phyloP scores from a whole-genome alignment of 108 stramenopile genomes.

The Nitzschia inconspicua region DNA sequence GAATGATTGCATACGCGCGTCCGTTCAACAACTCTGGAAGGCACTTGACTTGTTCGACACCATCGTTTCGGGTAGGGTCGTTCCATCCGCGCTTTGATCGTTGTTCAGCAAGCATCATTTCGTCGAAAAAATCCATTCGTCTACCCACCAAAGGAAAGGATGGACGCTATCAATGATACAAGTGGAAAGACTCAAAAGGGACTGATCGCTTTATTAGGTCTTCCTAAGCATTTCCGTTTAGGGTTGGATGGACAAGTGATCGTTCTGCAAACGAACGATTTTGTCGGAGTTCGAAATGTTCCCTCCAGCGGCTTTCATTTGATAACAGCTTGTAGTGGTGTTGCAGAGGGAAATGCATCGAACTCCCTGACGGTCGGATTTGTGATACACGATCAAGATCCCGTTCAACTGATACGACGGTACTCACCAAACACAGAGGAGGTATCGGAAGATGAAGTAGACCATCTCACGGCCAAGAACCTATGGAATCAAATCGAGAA shows the following conservation, averaged over 20 bases:
- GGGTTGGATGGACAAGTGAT: conserved; percentile 41
- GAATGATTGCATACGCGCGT: too few relatives aligned
- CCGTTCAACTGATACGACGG: conserved; percentile 42
- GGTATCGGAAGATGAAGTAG: conserved; percentile 55
- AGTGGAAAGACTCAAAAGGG: too few relatives aligned
- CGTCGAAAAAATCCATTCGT: too few relatives aligned
- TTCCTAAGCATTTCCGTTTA: conserved; percentile 35
- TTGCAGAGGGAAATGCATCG: background rate
- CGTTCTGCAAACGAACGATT: conserved; percentile 44
- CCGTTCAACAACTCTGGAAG: too few relatives aligned
- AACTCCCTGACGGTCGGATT: conserved; percentile 27
- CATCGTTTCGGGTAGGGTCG: too few relatives aligned
- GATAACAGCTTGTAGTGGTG: conserved; percentile 19
- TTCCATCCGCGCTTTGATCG: too few relatives aligned
- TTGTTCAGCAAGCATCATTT: too few relatives aligned
- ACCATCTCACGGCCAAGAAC: conserved; percentile 44
- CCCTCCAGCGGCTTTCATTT: conserved; percentile 36
- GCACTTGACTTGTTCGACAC: too few relatives aligned
- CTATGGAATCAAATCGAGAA: conserved; percentile 35
- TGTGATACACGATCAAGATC: conserved; percentile 2
- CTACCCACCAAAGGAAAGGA: too few relatives aligned
- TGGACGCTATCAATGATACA: too few relatives aligned
- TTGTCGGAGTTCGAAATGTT: conserved; percentile 37
- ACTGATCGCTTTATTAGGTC: conserved; percentile 32
- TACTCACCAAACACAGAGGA: conserved; percentile 79